These are phyloP conservation scores for Solanum bulbocastanum DNA, from an alignment of 257 asterid genomes.

Conservation along the genomic window DNA sequence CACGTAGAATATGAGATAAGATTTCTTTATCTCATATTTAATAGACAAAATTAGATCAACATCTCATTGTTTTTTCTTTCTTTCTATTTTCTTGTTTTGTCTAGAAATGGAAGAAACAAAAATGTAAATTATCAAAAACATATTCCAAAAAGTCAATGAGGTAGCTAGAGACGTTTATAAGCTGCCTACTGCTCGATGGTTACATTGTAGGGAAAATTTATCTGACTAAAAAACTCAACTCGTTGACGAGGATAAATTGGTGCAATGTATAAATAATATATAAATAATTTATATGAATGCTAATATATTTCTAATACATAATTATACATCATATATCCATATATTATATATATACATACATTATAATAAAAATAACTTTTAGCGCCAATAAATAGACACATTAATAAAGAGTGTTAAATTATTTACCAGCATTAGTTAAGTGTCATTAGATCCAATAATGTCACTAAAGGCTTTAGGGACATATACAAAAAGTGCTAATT, in stretches of 20 bases:
- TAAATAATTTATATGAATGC: rapidly evolving
- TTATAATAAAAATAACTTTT: too few relatives aligned
- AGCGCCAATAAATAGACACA: too few relatives aligned
- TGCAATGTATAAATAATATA: too few relatives aligned
- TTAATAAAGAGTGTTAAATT: too few relatives aligned
- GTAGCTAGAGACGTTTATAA: not conserved
- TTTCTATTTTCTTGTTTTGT: not conserved
- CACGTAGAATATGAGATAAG: not conserved
- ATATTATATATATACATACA: too few relatives aligned
- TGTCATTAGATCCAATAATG: too few relatives aligned
- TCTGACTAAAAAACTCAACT: not conserved
- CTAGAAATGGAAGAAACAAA: not conserved
- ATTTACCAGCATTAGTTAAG: too few relatives aligned
- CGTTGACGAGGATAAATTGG: not conserved
- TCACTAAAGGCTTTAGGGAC: too few relatives aligned
- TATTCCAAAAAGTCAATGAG: not conserved
- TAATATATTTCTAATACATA: too few relatives aligned
- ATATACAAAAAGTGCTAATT: too few relatives aligned
- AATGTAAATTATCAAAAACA: not conserved
- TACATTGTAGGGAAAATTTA: not conserved
- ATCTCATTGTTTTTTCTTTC: not conserved
- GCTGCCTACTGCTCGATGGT: not conserved
- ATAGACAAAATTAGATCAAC: not conserved
- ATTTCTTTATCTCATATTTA: not conserved
- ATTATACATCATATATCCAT: not conserved